phyloP scores from a whole-genome alignment of 1,139 yeast genomes.

The Lodderomyces beijingensis region DNA sequence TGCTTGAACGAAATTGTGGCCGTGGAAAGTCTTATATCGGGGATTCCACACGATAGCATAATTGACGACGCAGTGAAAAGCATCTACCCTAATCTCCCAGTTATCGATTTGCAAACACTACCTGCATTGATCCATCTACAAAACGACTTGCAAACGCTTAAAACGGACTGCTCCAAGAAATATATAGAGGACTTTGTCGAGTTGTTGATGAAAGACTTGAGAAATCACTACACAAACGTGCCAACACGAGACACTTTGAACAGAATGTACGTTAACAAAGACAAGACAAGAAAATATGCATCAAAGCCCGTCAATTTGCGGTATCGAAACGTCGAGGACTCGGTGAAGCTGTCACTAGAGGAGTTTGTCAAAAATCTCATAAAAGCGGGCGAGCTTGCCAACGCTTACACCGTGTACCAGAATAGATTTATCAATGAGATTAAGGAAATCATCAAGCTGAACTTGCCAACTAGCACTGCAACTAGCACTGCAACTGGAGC shows the following conservation, averaged over 20 bases:
- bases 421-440: constrained; percentile 65
- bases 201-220: constrained; percentile 55
- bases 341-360: constrained; percentile 36
- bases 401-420: constrained; percentile 65
- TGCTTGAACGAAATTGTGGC: constrained; percentile 53
- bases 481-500: neutral
- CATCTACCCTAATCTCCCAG: constrained; percentile 42
- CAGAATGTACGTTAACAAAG: constrained; percentile 37
- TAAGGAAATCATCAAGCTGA: constrained; percentile 63
- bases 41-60: constrained; percentile 32
- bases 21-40: constrained; percentile 54
- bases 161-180: constrained; percentile 60
- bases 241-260: constrained; percentile 47
- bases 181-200: constrained; percentile 56
- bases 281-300: constrained; percentile 20
- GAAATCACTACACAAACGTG: constrained; percentile 49
- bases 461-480: constrained; percentile 49
- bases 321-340: constrained; percentile 32
- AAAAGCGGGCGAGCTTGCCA: constrained; percentile 58
- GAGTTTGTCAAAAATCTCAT: constrained; percentile 52
- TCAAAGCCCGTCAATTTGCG: constrained; percentile 18
- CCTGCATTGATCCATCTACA: constrained; percentile 58
- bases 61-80: constrained; percentile 18
- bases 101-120: constrained; percentile 49
- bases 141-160: constrained; percentile 47